Evolutionary conservation across 768 basidiomycete genomes (phyloP).

Genomic region (Leccinum variicolor): DNA sequence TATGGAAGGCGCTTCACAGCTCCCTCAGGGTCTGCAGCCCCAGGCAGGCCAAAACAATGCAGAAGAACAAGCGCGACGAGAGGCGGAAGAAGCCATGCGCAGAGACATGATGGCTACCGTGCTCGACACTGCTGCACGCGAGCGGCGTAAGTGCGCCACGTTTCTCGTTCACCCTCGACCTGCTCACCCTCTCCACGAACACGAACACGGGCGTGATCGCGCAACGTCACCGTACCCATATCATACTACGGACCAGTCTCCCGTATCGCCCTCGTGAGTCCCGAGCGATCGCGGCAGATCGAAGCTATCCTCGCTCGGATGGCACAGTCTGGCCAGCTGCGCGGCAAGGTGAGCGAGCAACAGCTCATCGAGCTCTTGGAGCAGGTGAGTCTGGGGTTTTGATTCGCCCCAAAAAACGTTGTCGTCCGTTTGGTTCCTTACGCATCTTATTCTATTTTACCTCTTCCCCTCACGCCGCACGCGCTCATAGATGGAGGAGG

Average conservation of each 20-base stretch:
- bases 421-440: neutral
- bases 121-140: slow-evolving; percentile 73
- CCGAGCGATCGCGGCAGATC: slow-evolving; percentile 76
- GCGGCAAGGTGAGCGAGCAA: slow-evolving; percentile 70
- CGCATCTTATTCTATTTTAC: neutral
- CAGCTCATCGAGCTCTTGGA: slow-evolving; percentile 85
- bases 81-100: slow-evolving; percentile 72
- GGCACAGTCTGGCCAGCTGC: slow-evolving; percentile 80
- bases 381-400: slow-evolving; percentile 48
- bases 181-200: neutral
- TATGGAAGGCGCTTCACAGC: slow-evolving; percentile 26
- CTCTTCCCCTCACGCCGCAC: slow-evolving; percentile 2
- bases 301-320: slow-evolving; percentile 75
- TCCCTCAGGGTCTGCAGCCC: slow-evolving; percentile 27
- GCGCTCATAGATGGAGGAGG: slow-evolving; percentile 49
- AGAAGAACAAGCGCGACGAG: slow-evolving; percentile 52
- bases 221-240: neutral
- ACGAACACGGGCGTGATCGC: neutral
- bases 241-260: slow-evolving; percentile 52
- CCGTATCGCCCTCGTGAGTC: slow-evolving; percentile 83
- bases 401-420: neutral
- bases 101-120: slow-evolving; percentile 76
- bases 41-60: slow-evolving; percentile 44
- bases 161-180: neutral
- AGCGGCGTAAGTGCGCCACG: slow-evolving; percentile 56